Base-by-base conservation (phyloP, 1,284 basidiomycete species). In the Neolentinus lepideus region DNA sequence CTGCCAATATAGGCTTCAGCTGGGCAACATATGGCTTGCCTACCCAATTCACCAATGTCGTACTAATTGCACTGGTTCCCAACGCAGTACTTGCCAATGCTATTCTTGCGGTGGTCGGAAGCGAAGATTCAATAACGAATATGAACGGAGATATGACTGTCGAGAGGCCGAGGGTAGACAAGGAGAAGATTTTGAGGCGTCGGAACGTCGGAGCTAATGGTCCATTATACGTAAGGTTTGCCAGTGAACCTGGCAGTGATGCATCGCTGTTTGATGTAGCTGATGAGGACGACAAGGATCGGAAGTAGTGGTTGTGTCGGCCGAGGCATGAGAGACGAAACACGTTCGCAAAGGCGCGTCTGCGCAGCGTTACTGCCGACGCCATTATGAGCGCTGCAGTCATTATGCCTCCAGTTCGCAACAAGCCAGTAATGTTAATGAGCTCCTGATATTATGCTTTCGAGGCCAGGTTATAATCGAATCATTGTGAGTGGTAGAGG, bases 121-220 rank as follows among this genome's bases (percentile, higher is more conserved):
- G 76, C 25, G 80, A 79, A 4, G 88, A 89, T 58, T 92, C 89
- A 57, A 92, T 77, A 47, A 92, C 68, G 67, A 94, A 86, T 57
- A 95, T 81, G 69, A 94, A 81, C 1, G 92, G 92, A 0, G 88
- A 77, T 62, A 94, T 73, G 2, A 81, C 74, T 54, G 75, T 70
- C n/a, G 89, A 86, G 50, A 93, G 78, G 3, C 77, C 77, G 52
- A 94, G 77, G 1, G 91, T 92, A 45, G 83, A 81, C 1, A 94
- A 71, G 9, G 92, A 94, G 71, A 94, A 93, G 24, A 92, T 70
- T 66, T 94, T 94, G 56, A 92, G 77, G 8, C 83, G 80, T 48
- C 82, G 79, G 71, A 91, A 93, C 0, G 88, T 89, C 48, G 73
- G 65, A 0, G 84, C 70, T 47, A 94, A 72, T 1, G 92, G 91